Conservation (phyloP, 306 rosid genomes). For the Canavalia ensiformis region DNA sequence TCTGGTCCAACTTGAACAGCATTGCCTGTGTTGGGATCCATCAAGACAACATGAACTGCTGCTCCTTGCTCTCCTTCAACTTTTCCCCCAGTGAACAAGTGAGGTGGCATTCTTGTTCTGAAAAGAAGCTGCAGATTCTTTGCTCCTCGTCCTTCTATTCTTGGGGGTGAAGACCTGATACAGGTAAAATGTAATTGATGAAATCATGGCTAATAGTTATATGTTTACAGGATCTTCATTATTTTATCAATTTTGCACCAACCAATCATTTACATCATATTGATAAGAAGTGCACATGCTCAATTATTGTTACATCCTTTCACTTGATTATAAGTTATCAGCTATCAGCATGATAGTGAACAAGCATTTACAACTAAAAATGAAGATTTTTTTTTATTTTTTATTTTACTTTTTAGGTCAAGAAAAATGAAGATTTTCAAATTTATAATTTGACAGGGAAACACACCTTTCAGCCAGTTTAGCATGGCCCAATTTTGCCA, state of each 20-base stretch:
- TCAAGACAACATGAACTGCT: slow-evolving; percentile 66
- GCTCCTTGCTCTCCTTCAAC: slow-evolving; percentile 92
- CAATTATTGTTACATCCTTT: neutral
- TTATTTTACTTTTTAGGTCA: too few species aligned
- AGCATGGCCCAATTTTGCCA: slow-evolving; percentile 64
- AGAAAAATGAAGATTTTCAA: neutral
- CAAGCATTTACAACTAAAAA: slow-evolving; percentile 20
- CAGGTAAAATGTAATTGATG: slow-evolving; percentile 26
- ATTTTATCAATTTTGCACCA: slow-evolving; percentile 2
- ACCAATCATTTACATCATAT: neutral
- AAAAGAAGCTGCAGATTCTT: slow-evolving; percentile 75
- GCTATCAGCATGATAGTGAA: slow-evolving; percentile 29
- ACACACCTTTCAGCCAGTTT: slow-evolving; percentile 74
- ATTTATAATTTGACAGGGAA: slow-evolving; percentile 26
- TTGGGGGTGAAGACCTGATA: slow-evolving; percentile 66
- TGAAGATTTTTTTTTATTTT: neutral
- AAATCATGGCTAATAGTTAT: slow-evolving; percentile 11
- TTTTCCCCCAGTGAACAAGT: slow-evolving; percentile 87
- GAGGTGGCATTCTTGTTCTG: slow-evolving; percentile 89
- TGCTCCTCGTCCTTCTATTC: slow-evolving; percentile 62
- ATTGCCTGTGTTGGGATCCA: slow-evolving; percentile 65
- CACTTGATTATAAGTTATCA: slow-evolving; percentile 7
- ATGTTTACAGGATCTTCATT: neutral
- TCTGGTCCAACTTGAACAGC: slow-evolving; percentile 74
- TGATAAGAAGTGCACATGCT: slow-evolving; percentile 11